A percentile compares a stretch with the other conserved stretches of the same genome.
Conservation (phyloP, 768 basidiomycete species). For the Baorangia bicolor region DNA sequence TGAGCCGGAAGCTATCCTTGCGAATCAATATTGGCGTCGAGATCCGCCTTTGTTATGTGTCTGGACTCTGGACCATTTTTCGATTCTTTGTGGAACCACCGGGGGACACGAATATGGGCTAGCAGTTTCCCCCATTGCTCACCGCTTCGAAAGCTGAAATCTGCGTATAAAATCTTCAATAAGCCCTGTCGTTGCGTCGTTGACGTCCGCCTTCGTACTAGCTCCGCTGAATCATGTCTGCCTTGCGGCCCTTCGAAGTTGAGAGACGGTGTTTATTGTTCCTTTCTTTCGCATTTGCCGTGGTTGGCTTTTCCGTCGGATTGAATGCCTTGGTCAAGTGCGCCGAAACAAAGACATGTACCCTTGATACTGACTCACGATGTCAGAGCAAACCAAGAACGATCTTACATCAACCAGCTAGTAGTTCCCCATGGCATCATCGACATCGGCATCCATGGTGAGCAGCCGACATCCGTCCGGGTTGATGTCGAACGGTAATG, state of each 20-base stretch:
- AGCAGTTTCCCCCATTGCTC: background rate
- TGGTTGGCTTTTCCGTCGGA: slow-evolving; percentile 20
- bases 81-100: background rate
- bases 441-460: slow-evolving; percentile 14
- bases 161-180: slow-evolving; percentile 1
- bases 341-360: background rate
- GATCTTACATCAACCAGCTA: slow-evolving; percentile 8
- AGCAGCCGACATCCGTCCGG: background rate
- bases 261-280: slow-evolving; percentile 24
- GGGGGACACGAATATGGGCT: background rate
- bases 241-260: background rate
- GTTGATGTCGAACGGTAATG: background rate
- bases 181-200: background rate
- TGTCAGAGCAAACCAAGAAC: slow-evolving; percentile 14
- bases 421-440: slow-evolving; percentile 6
- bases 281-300: slow-evolving; percentile 33
- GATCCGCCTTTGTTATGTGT: background rate
- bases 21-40: background rate
- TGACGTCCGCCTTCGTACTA: background rate
- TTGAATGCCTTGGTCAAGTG: slow-evolving; percentile 24
- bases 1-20: background rate
- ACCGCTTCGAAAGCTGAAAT: background rate
- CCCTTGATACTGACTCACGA: background rate
- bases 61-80: background rate
- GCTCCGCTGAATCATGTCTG: slow-evolving; percentile 2